Evolutionary conservation across 1,284 basidiomycete species (phyloP).

Genomic region (Sporisorium sorghi): DNA sequence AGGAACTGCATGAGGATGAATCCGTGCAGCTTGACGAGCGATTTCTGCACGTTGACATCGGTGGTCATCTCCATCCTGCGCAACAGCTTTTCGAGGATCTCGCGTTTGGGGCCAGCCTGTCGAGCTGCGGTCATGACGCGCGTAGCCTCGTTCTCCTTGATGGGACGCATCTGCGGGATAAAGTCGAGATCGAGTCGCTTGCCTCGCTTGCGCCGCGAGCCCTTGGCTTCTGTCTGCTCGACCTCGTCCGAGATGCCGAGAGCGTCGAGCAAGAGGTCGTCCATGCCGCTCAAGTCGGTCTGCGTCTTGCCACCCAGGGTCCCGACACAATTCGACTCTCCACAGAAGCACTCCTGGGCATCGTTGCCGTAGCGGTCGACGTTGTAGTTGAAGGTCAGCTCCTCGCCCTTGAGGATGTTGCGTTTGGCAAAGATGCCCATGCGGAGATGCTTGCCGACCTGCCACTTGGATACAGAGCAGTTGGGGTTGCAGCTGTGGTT

Average conservation of each 20-base stretch:
- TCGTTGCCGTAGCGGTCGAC: constrained; percentile 99
- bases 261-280: constrained; percentile 95
- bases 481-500: constrained; percentile 99
- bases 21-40: constrained; percentile 91
- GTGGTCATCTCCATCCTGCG: constrained; percentile 89
- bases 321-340: constrained; percentile 94
- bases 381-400: constrained; percentile 99
- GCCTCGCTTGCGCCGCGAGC: constrained; percentile 87
- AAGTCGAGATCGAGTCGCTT: constrained; percentile 95
- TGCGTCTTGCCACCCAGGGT: constrained; percentile 98
- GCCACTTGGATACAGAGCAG: constrained; percentile 99
- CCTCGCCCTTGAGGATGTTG: constrained; percentile 83
- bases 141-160: constrained; percentile 82
- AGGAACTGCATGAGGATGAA: constrained; percentile 92
- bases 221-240: constrained; percentile 81
- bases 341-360: constrained; percentile 94
- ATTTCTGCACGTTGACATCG: constrained; percentile 81
- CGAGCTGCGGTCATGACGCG: constrained; percentile 91
- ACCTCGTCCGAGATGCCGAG: constrained; percentile 94
- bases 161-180: constrained; percentile 77
- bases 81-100: constrained; percentile 85
- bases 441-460: constrained; percentile 86
- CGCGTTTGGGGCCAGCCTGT: constrained; percentile 83
- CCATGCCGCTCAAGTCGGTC: constrained; percentile 91
- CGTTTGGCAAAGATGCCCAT: constrained; percentile 99